Conservation (phyloP, 768 basidiomycete genomes). For the Boletus edulis region DNA sequence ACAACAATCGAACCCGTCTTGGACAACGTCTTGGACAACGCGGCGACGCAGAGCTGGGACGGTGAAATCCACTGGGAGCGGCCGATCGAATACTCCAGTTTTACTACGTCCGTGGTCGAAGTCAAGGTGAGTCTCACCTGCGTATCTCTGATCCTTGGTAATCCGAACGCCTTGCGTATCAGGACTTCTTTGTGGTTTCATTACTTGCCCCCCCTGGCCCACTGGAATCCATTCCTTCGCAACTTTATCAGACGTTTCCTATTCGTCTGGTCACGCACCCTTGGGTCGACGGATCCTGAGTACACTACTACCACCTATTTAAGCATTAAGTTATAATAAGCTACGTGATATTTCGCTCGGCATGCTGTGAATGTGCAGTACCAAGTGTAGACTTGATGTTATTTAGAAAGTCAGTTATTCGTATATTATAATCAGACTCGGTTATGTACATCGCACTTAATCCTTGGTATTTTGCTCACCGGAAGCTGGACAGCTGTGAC, state of each 20-base stretch:
- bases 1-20: conserved; percentile 34
- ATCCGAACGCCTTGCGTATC: conserved; percentile 4
- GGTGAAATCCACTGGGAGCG: conserved; percentile 47
- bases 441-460: no score
- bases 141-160: background rate
- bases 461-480: no score
- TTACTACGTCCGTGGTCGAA: conserved; percentile 44
- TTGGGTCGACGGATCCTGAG: conserved; percentile 35
- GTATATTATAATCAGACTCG: no score
- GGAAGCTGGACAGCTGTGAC: no score
- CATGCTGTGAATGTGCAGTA: conserved; percentile 1
- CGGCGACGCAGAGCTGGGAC: conserved; percentile 56
- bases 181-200: conserved; percentile 62
- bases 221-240: conserved; percentile 32
- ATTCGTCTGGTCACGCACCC: conserved; percentile 65
- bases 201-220: conserved; percentile 39
- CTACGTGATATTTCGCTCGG: background rate
- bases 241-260: conserved; percentile 50
- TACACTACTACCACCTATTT: conserved; percentile 10
- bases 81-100: conserved; percentile 45
- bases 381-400: conserved; percentile 8
- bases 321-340: conserved; percentile 20
- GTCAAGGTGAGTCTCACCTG: conserved; percentile 43
- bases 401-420: background rate
- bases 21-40: conserved; percentile 21